phyloP scores from a whole-genome alignment of 2,329 filamentous ascomycete genomes.

The Neonectria punicea region DNA sequence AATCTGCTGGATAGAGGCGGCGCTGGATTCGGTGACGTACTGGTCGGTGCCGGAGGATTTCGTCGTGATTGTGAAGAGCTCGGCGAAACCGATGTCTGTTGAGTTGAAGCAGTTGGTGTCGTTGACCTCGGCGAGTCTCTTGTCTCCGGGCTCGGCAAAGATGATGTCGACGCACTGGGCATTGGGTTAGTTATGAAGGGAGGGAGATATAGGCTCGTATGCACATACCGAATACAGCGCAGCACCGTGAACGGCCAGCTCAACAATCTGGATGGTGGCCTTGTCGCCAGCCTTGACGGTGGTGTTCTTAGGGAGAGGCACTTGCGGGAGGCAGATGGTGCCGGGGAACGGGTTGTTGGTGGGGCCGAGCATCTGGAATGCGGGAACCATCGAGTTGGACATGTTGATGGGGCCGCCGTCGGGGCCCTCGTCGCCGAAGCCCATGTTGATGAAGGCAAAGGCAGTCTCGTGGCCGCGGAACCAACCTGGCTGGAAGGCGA shows the following conservation, averaged over 20 bases:
- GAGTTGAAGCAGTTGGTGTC: conserved; percentile 90
- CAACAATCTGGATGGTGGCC: conserved; percentile 89
- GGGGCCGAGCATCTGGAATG: conserved; percentile 86
- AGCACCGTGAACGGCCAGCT: conserved; percentile 85
- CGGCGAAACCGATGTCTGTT: conserved; percentile 77
- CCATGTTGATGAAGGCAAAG: conserved; percentile 90
- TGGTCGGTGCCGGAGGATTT: conserved; percentile 52
- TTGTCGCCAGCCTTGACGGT: conserved; percentile 83
- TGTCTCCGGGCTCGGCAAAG: conserved; percentile 81
- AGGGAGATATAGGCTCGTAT: background rate
- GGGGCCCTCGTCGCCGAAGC: conserved; percentile 76
- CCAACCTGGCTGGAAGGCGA: conserved; percentile 94
- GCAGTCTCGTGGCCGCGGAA: conserved; percentile 88
- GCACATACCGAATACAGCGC: conserved; percentile 78
- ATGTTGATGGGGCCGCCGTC: conserved; percentile 81
- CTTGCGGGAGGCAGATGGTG: conserved; percentile 88
- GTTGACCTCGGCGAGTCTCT: conserved; percentile 76
- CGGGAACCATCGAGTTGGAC: conserved; percentile 82
- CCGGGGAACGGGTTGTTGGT: conserved; percentile 87
- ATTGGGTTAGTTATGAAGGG: conserved; percentile 12
- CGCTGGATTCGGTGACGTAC: conserved; percentile 44
- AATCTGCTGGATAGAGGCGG: conserved; percentile 33
- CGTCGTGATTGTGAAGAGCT: conserved; percentile 76
- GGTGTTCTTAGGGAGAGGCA: conserved; percentile 80
- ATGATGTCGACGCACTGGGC: conserved; percentile 91